Conservation (phyloP, 192 early-diverging fungal genomes). For the Helicostylum pulchrum region DNA sequence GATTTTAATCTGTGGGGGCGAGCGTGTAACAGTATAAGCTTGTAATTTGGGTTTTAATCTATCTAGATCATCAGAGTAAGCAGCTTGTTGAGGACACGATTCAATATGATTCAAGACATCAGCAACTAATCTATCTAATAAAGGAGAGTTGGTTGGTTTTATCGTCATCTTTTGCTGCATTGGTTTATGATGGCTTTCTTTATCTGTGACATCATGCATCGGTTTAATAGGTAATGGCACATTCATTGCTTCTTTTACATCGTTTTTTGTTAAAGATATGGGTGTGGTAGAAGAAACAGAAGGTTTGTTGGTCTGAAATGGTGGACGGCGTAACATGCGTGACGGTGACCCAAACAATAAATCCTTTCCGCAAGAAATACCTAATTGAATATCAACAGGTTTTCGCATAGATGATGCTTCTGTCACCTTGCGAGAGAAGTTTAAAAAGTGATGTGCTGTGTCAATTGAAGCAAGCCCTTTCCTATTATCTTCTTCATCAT, state of each 20-base stretch:
- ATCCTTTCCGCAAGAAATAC: constrained; percentile 10
- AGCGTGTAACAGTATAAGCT: not conserved
- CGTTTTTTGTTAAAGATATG: not conserved
- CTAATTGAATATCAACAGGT: constrained; percentile 22
- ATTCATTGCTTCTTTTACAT: not conserved
- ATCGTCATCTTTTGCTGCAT: not conserved
- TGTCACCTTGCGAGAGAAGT: constrained; percentile 11
- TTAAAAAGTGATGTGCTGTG: constrained; percentile 1
- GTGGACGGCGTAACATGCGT: not conserved
- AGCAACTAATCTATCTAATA: constrained; percentile 3
- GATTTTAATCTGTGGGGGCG: not conserved
- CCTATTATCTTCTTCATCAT: too few species aligned
- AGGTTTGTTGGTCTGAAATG: not conserved
- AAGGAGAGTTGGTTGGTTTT: not conserved
- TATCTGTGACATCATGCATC: not conserved
- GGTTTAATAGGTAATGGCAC: not conserved
- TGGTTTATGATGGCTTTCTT: not conserved
- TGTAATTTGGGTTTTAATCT: constrained; percentile 11
- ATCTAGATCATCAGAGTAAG: constrained; percentile 12
- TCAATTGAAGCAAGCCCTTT: too few species aligned
- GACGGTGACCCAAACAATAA: not conserved
- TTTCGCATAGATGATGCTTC: constrained; percentile 5
- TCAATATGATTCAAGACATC: constrained; percentile 17
- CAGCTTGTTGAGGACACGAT: constrained; percentile 1
- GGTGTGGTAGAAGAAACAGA: not conserved